Conservation (phyloP, 306 rosid genomes). For the Betula pendula region DNA sequence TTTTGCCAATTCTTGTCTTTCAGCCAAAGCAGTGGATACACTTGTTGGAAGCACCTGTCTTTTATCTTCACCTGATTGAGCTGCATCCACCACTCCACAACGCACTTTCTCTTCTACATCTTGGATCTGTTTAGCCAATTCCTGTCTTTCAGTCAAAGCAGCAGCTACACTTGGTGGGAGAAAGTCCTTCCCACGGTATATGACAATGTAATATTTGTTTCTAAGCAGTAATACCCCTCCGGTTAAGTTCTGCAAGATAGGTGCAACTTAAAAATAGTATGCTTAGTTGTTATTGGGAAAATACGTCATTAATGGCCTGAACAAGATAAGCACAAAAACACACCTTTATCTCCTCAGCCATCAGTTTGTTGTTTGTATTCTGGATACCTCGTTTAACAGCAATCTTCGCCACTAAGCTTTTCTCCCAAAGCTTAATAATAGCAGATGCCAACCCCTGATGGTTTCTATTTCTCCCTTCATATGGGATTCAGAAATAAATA, state of each 20-base stretch:
- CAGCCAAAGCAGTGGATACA: slow-evolving; percentile 66
- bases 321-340: slow-evolving; percentile 30
- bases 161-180: slow-evolving; percentile 79
- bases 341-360: slow-evolving; percentile 93
- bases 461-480: slow-evolving; percentile 87
- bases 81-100: slow-evolving; percentile 38
- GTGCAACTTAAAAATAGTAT: slow-evolving; percentile 20
- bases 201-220: slow-evolving; percentile 84
- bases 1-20: slow-evolving; percentile 67
- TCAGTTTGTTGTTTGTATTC: slow-evolving; percentile 92
- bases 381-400: slow-evolving; percentile 95
- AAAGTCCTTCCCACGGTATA: slow-evolving; percentile 92
- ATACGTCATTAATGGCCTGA: slow-evolving; percentile 1
- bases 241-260: slow-evolving; percentile 68
- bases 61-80: slow-evolving; percentile 40
- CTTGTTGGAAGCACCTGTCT: slow-evolving; percentile 63
- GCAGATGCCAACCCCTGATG: slow-evolving; percentile 94
- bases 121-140: slow-evolving; percentile 66
- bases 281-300: neutral
- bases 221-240: slow-evolving; percentile 91
- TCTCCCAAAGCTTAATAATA: slow-evolving; percentile 88
- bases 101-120: slow-evolving; percentile 76
- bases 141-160: slow-evolving; percentile 77
- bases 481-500: neutral
- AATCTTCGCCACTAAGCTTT: slow-evolving; percentile 81